Evolutionary conservation across 495 filamentous ascomycete genomes (phyloP), one percentile per base, ranked within the genome.

Genomic region (Neurospora hispaniola): DNA sequence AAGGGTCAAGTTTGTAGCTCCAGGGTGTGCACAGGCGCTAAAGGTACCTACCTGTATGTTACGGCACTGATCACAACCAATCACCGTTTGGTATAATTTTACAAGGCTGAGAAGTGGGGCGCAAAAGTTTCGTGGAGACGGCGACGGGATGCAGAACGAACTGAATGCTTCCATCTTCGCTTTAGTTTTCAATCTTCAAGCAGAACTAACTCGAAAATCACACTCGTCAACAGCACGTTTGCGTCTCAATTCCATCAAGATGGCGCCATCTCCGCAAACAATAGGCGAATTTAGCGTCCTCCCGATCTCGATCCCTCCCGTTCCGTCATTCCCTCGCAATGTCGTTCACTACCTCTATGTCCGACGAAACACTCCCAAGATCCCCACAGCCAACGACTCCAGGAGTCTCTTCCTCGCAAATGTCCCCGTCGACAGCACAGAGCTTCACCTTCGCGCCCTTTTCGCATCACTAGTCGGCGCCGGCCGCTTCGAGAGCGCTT

Each of bases 381-480:
- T 94, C 35, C 90, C 93, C 18, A 90, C 91, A 12, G 84, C 88
- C 20, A 86, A 91, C 77, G 89, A 94, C 77, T 79, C 87, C 31
- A 90, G 93, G 73, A 92, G 91, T 68, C 86, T 99, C 35, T 99
- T 97, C 82, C 77, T 94, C 31, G 90, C 94, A 74, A 98, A 99
- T 79, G 78, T 95, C 7, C 96, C 96, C 42, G 84, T 94, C 75
- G 95, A 98, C 80, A 89, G 92, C 71, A 97, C 92, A 43, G 89
- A 92, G 69, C 76, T 82, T 1, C 93, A 96, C 76, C 82, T 98
- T 20, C 90, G 93, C 44, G 84, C 87, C 71, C 82, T 99, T 0
- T 93, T 97, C 75, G 82, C 87, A 0, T 83, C 84, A 0, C 85
- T 93, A 54, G 85, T 96, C 38, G 90, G 92, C 41, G 88, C 89